phyloP scores from a whole-genome alignment of 331 rosid genomes.

The Ulmus americana region DNA sequence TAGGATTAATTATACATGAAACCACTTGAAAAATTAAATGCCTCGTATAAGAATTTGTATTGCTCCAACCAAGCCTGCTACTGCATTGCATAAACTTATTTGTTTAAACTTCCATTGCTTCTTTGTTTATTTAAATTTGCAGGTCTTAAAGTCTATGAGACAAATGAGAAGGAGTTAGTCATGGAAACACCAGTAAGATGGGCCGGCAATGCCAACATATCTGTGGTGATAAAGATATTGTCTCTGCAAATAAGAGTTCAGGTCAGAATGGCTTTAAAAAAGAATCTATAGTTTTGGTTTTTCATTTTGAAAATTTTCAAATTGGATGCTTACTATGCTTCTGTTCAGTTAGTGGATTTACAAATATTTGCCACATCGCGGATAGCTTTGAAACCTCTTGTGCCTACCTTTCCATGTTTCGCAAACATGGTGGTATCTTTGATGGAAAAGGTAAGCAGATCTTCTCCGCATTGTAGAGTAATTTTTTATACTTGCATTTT shows the following conservation, averaged over 20 bases:
- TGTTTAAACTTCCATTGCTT: not conserved
- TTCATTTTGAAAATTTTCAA: constrained; percentile 15
- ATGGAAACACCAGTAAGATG: constrained; percentile 79
- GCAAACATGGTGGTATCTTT: constrained; percentile 64
- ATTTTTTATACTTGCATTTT: not conserved
- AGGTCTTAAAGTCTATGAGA: constrained; percentile 80
- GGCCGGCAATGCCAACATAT: constrained; percentile 86
- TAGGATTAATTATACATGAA: too few relatives aligned
- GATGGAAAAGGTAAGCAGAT: constrained; percentile 74
- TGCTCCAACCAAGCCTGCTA: too few relatives aligned
- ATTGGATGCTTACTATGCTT: constrained; percentile 27
- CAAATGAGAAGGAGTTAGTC: constrained; percentile 81
- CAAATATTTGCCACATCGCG: constrained; percentile 65
- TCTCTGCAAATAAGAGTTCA: constrained; percentile 60
- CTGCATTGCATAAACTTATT: too few relatives aligned
- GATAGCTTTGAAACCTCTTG: constrained; percentile 73
- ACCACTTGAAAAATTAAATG: too few relatives aligned
- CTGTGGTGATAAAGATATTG: constrained; percentile 42
- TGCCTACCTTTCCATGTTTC: constrained; percentile 90
- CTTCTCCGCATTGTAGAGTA: not conserved
- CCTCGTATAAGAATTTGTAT: too few relatives aligned
- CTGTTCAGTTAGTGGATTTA: constrained; percentile 64
- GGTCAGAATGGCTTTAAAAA: constrained; percentile 49
- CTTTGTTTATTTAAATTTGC: constrained; percentile 21
- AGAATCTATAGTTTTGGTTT: constrained; percentile 5